Evolutionary conservation across 2,329 filamentous ascomycete species (phyloP).

Genomic region (Hypoxylon sp.): DNA sequence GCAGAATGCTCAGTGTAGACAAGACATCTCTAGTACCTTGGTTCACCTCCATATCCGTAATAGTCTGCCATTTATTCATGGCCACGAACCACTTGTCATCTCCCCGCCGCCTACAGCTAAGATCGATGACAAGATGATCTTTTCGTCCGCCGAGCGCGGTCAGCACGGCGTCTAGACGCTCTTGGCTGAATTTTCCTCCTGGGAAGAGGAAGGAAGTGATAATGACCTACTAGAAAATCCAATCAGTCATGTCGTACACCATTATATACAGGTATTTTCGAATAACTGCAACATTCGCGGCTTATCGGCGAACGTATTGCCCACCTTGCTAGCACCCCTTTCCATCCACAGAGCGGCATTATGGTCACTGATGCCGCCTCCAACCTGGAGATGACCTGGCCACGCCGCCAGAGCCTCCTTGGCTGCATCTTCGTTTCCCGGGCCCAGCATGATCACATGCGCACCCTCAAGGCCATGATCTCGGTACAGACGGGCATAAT

Average conservation of each 20-base stretch:
- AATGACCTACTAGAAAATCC: constrained; percentile 77
- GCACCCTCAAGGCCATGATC: constrained; percentile 80
- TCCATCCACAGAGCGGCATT: constrained; percentile 92
- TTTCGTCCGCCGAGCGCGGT: constrained; percentile 78
- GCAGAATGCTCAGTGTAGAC: neutral
- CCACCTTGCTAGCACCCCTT: constrained; percentile 88
- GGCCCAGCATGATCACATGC: constrained; percentile 97
- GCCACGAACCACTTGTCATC: constrained; percentile 90
- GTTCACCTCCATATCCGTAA: constrained; percentile 95
- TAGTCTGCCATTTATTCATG: constrained; percentile 99
- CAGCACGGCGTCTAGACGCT: constrained; percentile 80
- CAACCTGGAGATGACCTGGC: constrained; percentile 86
- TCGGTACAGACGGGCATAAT: constrained; percentile 87
- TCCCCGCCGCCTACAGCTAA: constrained; percentile 85
- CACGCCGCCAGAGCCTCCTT: constrained; percentile 81
- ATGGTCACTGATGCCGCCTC: constrained; percentile 88
- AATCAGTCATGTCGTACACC: constrained; percentile 22
- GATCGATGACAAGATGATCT: constrained; percentile 89
- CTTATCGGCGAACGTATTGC: constrained; percentile 25
- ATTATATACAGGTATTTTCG: neutral
- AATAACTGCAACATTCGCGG: neutral
- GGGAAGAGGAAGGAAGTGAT: constrained; percentile 97
- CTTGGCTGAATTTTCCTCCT: constrained; percentile 81
- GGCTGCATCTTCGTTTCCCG: constrained; percentile 85
- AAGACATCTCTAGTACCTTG: constrained; percentile 67